A percentile compares a stretch with the other conserved stretches of the same genome.
These are phyloP conservation scores for Arxiozyma slooffiae DNA, from an alignment of 1,139 yeast species.

Conservation along the genomic window DNA sequence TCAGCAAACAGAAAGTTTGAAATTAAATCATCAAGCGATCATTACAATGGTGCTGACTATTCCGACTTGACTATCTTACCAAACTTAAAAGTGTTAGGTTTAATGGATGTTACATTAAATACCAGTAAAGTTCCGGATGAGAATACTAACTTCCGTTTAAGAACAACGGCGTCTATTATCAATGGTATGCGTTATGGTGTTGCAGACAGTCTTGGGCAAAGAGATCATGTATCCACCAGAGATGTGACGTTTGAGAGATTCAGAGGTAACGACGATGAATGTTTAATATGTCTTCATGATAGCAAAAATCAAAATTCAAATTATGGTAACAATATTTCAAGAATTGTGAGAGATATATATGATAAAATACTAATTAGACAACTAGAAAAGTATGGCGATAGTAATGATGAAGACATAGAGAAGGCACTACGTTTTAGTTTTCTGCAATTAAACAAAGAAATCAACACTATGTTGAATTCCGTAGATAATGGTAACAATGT, in stretches of 20 bases:
- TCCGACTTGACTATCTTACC: constrained; percentile 73
- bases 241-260: constrained; percentile 85
- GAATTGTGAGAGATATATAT: constrained; percentile 66
- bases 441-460: constrained; percentile 68
- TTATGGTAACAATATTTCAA: constrained; percentile 62
- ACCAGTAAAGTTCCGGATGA: constrained; percentile 83
- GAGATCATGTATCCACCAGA: constrained; percentile 59
- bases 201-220: constrained; percentile 72
- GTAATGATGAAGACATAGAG: constrained; percentile 37
- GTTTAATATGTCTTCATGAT: constrained; percentile 75
- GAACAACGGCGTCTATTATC: constrained; percentile 83
- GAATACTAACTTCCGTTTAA: constrained; percentile 67
- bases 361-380: constrained; percentile 55
- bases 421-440: constrained; percentile 77
- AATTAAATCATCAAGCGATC: constrained; percentile 43
- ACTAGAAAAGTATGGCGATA: constrained; percentile 56
- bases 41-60: constrained; percentile 35
- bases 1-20: constrained; percentile 91
- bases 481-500: constrained; percentile 30
- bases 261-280: constrained; percentile 67
- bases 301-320: constrained; percentile 56
- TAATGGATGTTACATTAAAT: constrained; percentile 91
- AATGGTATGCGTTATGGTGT: constrained; percentile 81
- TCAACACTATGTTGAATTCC: constrained; percentile 40
- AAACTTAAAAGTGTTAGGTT: constrained; percentile 64